A percentile compares a stretch with the other conserved stretches of the same genome.
Evolutionary conservation across 1,284 basidiomycete species (phyloP).

Genomic region (Filobasidium uniguttulatum): DNA sequence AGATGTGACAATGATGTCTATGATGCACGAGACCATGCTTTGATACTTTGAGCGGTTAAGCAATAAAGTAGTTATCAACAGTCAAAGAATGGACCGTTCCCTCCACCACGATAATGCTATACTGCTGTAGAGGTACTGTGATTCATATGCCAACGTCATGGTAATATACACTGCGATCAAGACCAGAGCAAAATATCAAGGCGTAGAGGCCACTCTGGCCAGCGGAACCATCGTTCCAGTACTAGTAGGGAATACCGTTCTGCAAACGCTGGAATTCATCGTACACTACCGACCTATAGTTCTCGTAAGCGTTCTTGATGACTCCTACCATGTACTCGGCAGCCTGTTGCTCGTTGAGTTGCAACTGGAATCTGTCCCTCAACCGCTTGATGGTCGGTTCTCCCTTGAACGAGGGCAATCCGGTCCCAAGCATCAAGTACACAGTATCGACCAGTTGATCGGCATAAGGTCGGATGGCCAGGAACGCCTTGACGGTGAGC

Average conservation of each 20-base stretch:
- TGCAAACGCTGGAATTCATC: conserved; percentile 54
- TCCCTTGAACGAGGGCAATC: conserved; percentile 91
- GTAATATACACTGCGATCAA: too few relatives aligned
- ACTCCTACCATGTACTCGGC: conserved; percentile 82
- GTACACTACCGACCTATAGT: conserved; percentile 77
- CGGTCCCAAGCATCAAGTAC: conserved; percentile 87
- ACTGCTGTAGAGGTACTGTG: too few relatives aligned
- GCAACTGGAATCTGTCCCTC: conserved; percentile 70
- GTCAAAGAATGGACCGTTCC: too few relatives aligned
- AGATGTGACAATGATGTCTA: too few relatives aligned
- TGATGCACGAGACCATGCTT: too few relatives aligned
- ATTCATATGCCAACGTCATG: too few relatives aligned
- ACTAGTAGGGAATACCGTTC: conserved; percentile 21
- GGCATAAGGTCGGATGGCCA: conserved; percentile 80
- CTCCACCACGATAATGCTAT: too few relatives aligned
- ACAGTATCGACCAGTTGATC: conserved; percentile 79
- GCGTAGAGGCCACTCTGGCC: too few relatives aligned
- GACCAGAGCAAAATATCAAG: too few relatives aligned
- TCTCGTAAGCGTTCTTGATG: conserved; percentile 87
- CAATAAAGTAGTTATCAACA: too few relatives aligned
- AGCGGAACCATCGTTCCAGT: too few relatives aligned
- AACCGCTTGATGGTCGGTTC: conserved; percentile 78
- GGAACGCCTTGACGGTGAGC: conserved; percentile 88
- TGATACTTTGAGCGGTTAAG: too few relatives aligned
- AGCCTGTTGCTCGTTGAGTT: conserved; percentile 74